phyloP scores from a whole-genome alignment of 371 early-diverging fungal species.

The Apophysomyces trapeziformis region DNA sequence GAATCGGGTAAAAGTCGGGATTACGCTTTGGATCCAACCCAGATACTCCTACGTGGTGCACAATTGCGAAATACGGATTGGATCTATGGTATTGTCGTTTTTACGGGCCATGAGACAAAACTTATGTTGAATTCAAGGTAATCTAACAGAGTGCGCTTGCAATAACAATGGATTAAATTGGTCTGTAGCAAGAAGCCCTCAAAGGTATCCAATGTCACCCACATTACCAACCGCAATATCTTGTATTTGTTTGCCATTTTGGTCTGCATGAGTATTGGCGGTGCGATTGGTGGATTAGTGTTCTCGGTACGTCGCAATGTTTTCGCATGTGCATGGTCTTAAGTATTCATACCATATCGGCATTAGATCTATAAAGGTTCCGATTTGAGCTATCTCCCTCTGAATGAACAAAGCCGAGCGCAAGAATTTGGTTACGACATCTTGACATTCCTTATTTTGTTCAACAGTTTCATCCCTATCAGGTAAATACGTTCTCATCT shows the following conservation, averaged over 20 bases:
- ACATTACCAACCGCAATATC: slow-evolving; percentile 92
- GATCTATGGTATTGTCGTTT: slow-evolving; percentile 85
- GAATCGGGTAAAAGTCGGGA: slow-evolving; percentile 62
- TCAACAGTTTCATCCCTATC: slow-evolving; percentile 93
- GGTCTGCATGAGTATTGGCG: slow-evolving; percentile 80
- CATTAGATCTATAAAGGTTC: slow-evolving; percentile 41
- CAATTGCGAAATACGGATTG: slow-evolving; percentile 83
- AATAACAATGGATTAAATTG: not conserved
- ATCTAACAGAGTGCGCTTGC: not conserved
- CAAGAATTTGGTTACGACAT: slow-evolving; percentile 73
- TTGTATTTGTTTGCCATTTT: slow-evolving; percentile 89
- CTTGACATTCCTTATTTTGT: slow-evolving; percentile 86
- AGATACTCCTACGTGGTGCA: slow-evolving; percentile 84
- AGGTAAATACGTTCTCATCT: slow-evolving; percentile 34
- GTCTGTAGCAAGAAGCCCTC: slow-evolving; percentile 50
- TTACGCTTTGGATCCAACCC: slow-evolving; percentile 79
- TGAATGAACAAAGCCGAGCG: slow-evolving; percentile 30
- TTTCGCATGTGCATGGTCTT: not conserved
- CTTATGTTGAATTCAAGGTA: slow-evolving; percentile 85
- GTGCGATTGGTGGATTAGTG: slow-evolving; percentile 79
- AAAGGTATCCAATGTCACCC: slow-evolving; percentile 70
- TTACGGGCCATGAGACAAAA: slow-evolving; percentile 92
- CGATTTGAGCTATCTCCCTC: slow-evolving; percentile 45
- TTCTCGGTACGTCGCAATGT: slow-evolving; percentile 39
- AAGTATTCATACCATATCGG: not conserved